These are phyloP conservation scores for Picocystis sp. DNA, from an alignment of 163 green algal genomes.

Conservation along the genomic window DNA sequence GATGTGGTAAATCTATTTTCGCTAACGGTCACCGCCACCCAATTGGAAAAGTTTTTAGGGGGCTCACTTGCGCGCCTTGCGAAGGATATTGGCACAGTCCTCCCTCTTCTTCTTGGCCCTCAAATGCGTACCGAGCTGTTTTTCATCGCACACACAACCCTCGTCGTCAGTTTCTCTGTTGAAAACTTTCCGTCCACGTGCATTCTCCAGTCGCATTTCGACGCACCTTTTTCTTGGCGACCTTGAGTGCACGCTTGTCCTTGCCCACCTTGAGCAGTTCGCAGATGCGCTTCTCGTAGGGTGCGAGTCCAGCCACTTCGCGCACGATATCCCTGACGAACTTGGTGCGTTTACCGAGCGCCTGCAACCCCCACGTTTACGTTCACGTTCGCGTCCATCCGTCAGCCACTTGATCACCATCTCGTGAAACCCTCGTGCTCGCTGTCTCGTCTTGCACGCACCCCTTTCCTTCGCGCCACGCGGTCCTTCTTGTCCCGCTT, in stretches of 20 bases:
- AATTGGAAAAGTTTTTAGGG: no score
- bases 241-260: conserved; percentile 96
- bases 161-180: neutral
- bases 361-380: conserved; percentile 21
- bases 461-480: conserved; percentile 55
- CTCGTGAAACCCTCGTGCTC: conserved; percentile 2
- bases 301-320: conserved; percentile 84
- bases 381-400: neutral
- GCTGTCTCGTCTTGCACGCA: conserved; percentile 13
- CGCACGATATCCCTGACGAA: conserved; percentile 78
- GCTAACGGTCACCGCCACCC: no score
- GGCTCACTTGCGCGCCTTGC: conserved; percentile 32
- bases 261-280: conserved; percentile 95
- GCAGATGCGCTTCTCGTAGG: conserved; percentile 89
- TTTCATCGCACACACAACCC: neutral
- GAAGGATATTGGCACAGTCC: conserved; percentile 70
- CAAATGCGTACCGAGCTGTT: conserved; percentile 84
- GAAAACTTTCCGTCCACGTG: neutral
- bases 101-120: conserved; percentile 92
- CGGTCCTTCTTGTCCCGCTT: conserved; percentile 43
- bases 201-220: neutral
- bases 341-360: conserved; percentile 65
- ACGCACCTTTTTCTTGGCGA: conserved; percentile 85
- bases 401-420: neutral
- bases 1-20: no score